Conservation (phyloP, 140 eudicot species). For the Anethum foeniculum region DNA sequence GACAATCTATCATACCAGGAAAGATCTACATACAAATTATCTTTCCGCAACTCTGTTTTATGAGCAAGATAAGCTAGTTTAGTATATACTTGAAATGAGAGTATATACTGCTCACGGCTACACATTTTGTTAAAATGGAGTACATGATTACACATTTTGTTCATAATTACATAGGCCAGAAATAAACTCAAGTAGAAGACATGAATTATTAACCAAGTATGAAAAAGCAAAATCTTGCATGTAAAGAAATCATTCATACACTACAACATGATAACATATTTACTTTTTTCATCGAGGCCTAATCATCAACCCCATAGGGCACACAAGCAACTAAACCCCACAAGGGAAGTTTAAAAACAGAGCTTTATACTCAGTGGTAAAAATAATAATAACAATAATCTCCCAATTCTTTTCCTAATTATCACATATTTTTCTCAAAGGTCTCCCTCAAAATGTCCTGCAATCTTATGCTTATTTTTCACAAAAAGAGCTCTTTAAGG, state of each 20-base stretch:
- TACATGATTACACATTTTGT: neutral
- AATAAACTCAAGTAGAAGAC: neutral
- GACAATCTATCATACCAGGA: neutral
- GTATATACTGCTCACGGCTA: neutral
- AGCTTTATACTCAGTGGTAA: neutral
- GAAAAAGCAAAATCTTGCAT: neutral
- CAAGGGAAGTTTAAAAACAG: neutral
- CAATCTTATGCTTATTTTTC: neutral
- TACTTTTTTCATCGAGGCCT: neutral
- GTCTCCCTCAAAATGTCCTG: neutral
- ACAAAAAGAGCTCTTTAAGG: neutral
- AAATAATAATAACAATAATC: neutral
- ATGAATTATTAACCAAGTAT: neutral
- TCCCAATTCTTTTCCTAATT: neutral
- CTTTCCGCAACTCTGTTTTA: neutral
- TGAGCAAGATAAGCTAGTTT: too few species aligned
- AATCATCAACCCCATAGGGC: neutral
- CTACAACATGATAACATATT: neutral
- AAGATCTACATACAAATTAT: neutral
- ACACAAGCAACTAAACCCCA: conserved; percentile 1
- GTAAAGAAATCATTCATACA: neutral
- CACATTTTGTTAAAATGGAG: neutral
- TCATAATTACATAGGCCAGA: neutral
- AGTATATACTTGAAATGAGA: too few species aligned
- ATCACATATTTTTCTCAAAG: neutral